Percentiles rank a stretch among this genome's conserved stretches.
Conservation (phyloP, 331 rosid genomes). For the Saraca asoca region DNA sequence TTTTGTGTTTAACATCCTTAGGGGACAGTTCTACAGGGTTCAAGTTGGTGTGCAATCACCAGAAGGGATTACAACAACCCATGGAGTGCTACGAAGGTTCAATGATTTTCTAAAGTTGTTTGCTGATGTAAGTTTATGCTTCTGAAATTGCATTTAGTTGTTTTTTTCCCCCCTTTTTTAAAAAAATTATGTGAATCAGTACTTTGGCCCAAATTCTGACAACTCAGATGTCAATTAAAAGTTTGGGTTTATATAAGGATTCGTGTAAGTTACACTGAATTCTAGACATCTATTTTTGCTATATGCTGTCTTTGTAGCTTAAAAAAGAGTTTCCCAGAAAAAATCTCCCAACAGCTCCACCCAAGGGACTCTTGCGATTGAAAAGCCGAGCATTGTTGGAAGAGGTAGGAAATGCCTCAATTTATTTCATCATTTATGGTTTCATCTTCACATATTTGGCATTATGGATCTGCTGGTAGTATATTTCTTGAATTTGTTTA, state of each 20-base stretch:
- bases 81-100: conserved; percentile 83
- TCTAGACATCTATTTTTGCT: conserved; percentile 23
- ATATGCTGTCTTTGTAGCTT: conserved; percentile 49
- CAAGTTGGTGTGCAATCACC: conserved; percentile 96
- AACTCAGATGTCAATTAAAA: conserved; percentile 2
- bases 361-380: conserved; percentile 81
- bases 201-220: conserved; percentile 10
- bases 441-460: conserved; percentile 5
- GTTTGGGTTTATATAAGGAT: not conserved
- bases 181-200: conserved; percentile 16
- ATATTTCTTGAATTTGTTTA: conserved; percentile 33
- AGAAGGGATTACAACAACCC: conserved; percentile 67
- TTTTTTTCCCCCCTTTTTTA: too few species aligned
- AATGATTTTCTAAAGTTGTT: conserved; percentile 88
- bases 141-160: conserved; percentile 16
- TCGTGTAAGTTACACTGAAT: conserved; percentile 17
- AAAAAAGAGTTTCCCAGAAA: conserved; percentile 70
- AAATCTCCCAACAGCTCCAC: conserved; percentile 74
- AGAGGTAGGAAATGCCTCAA: conserved; percentile 63
- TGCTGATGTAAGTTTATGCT: conserved; percentile 67
- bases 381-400: conserved; percentile 77
- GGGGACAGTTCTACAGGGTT: conserved; percentile 99
- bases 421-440: conserved; percentile 21
- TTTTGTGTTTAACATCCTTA: conserved; percentile 59
- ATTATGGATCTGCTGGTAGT: conserved; percentile 30